A percentile compares a stretch with the other conserved stretches of the same genome.
These are phyloP conservation scores for Torulaspora gathmanii DNA, from an alignment of 805 yeast species.

Conservation along the genomic window DNA sequence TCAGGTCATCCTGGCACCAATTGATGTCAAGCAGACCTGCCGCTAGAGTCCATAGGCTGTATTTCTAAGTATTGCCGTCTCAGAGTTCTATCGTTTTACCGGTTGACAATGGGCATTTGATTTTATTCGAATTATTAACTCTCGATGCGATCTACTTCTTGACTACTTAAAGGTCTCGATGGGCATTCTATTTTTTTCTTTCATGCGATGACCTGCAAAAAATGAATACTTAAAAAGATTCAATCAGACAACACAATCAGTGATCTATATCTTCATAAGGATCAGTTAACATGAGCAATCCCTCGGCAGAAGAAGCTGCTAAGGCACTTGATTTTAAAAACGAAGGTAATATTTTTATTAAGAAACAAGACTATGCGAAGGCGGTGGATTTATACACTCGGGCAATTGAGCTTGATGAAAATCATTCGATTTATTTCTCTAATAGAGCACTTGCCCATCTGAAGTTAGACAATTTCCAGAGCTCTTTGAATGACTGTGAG, in stretches of 20 bases:
- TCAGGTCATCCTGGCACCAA: too few species aligned
- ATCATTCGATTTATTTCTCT: slow-evolving; percentile 63
- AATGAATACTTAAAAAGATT: neutral
- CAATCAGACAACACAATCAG: neutral
- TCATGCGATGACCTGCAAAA: slow-evolving; percentile 2
- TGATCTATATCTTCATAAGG: neutral
- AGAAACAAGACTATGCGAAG: slow-evolving; percentile 53
- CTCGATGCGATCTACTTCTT: too few species aligned
- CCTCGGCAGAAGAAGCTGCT: slow-evolving; percentile 20
- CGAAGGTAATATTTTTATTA: slow-evolving; percentile 69
- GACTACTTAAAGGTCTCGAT: too few species aligned
- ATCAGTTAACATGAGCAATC: slow-evolving; percentile 16
- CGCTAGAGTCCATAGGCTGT: too few species aligned
- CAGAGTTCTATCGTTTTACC: too few species aligned
- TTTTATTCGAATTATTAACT: too few species aligned
- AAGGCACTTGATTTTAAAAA: slow-evolving; percentile 53
- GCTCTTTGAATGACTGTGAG: slow-evolving; percentile 75
- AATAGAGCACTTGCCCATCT: slow-evolving; percentile 89
- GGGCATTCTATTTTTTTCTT: neutral
- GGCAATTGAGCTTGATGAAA: slow-evolving; percentile 63
- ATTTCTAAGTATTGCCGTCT: too few species aligned
- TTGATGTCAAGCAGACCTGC: too few species aligned
- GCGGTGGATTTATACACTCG: slow-evolving; percentile 69
- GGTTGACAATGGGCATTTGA: too few species aligned
- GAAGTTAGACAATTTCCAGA: slow-evolving; percentile 80